These are phyloP conservation scores for Amphicarpaea edgeworthii DNA, from an alignment of 306 rosid species.

Conservation along the genomic window DNA sequence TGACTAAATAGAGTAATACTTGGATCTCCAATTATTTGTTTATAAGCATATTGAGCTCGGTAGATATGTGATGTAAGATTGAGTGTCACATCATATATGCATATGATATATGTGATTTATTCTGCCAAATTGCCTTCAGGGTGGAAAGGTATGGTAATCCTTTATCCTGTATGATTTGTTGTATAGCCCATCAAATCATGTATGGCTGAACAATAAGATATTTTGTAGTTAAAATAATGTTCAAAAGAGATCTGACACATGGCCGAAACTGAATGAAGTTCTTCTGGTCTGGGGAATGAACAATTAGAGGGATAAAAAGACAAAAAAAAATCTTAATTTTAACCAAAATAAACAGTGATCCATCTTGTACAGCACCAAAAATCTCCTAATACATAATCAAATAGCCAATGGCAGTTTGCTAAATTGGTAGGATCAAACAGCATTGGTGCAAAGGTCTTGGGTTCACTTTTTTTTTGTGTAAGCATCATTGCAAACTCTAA, in stretches of 20 bases:
- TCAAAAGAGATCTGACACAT: not conserved
- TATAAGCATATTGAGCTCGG: conserved; percentile 20
- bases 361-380: not conserved
- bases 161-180: too few species aligned
- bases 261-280: not conserved
- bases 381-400: not conserved
- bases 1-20: not conserved
- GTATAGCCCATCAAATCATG: too few species aligned
- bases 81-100: conserved; percentile 6
- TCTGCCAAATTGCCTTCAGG: conserved; percentile 1
- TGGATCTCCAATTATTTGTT: conserved; percentile 1
- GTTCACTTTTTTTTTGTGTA: not conserved
- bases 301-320: not conserved
- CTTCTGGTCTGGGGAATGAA: not conserved
- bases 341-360: not conserved
- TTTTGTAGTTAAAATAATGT: not conserved
- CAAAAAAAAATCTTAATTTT: not conserved
- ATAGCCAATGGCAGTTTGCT: not conserved
- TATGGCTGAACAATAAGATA: not conserved
- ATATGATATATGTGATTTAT: conserved; percentile 4
- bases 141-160: too few species aligned
- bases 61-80: not conserved
- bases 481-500: not conserved
- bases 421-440: conserved; percentile 7
- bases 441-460: not conserved